These are phyloP conservation scores for Saraca asoca DNA, from an alignment of 331 rosid species.

Conservation along the genomic window DNA sequence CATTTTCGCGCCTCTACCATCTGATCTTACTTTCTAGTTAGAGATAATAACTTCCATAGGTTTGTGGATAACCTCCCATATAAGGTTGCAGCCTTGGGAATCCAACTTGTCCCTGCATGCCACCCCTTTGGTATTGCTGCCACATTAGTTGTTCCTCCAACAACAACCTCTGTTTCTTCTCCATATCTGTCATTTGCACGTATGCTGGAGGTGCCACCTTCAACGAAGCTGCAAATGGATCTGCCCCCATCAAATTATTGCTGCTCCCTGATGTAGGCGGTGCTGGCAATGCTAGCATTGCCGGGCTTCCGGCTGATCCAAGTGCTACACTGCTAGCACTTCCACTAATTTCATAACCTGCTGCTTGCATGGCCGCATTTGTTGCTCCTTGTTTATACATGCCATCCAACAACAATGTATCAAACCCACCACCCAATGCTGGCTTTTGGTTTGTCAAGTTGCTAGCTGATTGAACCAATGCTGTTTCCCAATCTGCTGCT, in stretches of 20 bases:
- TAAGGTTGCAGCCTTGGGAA: conserved; percentile 42
- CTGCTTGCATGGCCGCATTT: conserved; percentile 39
- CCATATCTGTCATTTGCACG: conserved; percentile 94
- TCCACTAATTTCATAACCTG: conserved; percentile 57
- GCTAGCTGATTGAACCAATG: conserved; percentile 70
- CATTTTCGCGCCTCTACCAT: no score
- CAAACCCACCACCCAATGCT: conserved; percentile 73
- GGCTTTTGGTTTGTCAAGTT: conserved; percentile 50
- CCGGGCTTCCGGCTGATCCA: conserved; percentile 66
- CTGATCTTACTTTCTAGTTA: no score
- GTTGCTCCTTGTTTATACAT: conserved; percentile 63
- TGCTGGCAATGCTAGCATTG: conserved; percentile 79
- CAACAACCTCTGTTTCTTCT: conserved; percentile 73
- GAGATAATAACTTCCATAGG: conserved; percentile 42
- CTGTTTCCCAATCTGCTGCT: conserved; percentile 71
- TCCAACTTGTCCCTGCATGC: conserved; percentile 63
- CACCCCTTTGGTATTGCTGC: conserved; percentile 78
- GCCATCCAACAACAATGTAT: conserved; percentile 65
- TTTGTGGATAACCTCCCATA: conserved; percentile 59
- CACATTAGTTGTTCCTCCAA: conserved; percentile 79
- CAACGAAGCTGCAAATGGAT: conserved; percentile 84
- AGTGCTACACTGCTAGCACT: conserved; percentile 86
- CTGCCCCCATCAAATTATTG: conserved; percentile 27
- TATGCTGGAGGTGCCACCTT: conserved; percentile 73
- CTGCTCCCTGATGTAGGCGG: conserved; percentile 45